These are phyloP conservation scores for Alloteropsis semialata DNA, from an alignment of 176 grass and related monocot genomes.

Conservation along the genomic window DNA sequence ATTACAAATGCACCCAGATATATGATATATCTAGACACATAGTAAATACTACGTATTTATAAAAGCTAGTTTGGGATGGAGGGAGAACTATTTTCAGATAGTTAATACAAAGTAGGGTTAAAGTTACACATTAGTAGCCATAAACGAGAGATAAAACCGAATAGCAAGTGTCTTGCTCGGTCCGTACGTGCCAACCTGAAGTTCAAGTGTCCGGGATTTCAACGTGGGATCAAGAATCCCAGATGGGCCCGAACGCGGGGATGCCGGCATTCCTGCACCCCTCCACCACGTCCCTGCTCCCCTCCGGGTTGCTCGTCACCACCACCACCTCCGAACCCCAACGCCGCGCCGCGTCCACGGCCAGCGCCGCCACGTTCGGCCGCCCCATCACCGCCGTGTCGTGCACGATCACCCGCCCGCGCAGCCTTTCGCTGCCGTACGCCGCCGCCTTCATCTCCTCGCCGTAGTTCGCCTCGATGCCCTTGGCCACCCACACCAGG, in stretches of 20 bases:
- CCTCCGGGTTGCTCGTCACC: constrained; percentile 72
- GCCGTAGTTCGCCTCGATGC: constrained; percentile 61
- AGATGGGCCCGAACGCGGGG: constrained; percentile 64
- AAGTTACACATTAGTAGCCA: too few relatives aligned
- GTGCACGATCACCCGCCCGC: constrained; percentile 43
- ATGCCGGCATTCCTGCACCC: constrained; percentile 48
- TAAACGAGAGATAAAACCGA: too few relatives aligned
- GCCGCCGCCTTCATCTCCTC: constrained; percentile 45
- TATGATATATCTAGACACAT: too few relatives aligned
- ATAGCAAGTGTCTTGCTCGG: too few relatives aligned
- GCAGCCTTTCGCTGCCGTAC: background rate
- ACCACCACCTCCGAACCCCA: constrained; percentile 61
- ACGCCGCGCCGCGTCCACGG: constrained; percentile 37
- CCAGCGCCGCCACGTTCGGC: constrained; percentile 42
- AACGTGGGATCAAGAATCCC: constrained; percentile 43
- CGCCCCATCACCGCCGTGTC: constrained; percentile 50
- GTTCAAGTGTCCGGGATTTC: background rate
- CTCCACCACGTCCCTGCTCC: constrained; percentile 54
- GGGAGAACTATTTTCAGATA: too few relatives aligned
- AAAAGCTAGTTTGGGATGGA: too few relatives aligned
- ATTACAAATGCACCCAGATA: too few relatives aligned
- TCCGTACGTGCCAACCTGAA: too few relatives aligned
- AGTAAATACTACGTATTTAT: too few relatives aligned
- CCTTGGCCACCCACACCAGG: constrained; percentile 71
- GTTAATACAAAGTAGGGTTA: too few relatives aligned